Base-by-base conservation (phyloP, 805 yeast species). In the Suhomyces sp. region DNA sequence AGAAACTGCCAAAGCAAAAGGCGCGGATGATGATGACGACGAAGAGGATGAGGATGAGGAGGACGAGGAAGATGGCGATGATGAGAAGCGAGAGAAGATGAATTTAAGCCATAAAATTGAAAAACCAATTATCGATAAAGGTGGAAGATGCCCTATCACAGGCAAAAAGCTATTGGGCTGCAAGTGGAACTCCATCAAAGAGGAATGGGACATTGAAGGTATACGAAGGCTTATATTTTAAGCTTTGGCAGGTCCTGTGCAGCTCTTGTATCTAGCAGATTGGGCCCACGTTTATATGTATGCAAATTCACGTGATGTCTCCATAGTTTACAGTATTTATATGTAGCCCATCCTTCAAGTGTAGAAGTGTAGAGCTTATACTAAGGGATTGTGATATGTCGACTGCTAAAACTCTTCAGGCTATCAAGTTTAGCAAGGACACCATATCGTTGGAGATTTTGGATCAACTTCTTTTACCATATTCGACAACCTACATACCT, bases 401-500 rank as follows among this genome's bases (percentile, higher is more conserved):
- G 31, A 17, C 48, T 6, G 45, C 22, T 4, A 46, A 51, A 27
- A 65, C 77, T 2, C 67, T 75, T 43, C 60, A 88, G 62, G 92
- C 96, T 2, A 89, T 90, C 57, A 79, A 75, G 58, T 89, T 87
- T 58, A 81, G 82, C 60, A 71, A 76, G 49, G 64, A 69, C 3
- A 56, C 64, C 3, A 68, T 73, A 15, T 64, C 72, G 2, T 78
- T 94, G 21, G 69, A 76, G 17, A 83, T 92, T 27, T 72, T 93
- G 54, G 96, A 94, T 67, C 99, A 93, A 68, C 77, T 91, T 13
- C 67, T 82, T 31, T 79, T 93, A 35, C 99, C 99, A 0, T 90
- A 89, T 58, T 78, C 85, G 48, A 82, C 96, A 0, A 77, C 74
- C 46, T 93, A 89, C 67, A 72, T 92, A 19, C 65, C 76, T 1